Conservation (phyloP, 306 rosid genomes). For the Lathyrus oleraceus region DNA sequence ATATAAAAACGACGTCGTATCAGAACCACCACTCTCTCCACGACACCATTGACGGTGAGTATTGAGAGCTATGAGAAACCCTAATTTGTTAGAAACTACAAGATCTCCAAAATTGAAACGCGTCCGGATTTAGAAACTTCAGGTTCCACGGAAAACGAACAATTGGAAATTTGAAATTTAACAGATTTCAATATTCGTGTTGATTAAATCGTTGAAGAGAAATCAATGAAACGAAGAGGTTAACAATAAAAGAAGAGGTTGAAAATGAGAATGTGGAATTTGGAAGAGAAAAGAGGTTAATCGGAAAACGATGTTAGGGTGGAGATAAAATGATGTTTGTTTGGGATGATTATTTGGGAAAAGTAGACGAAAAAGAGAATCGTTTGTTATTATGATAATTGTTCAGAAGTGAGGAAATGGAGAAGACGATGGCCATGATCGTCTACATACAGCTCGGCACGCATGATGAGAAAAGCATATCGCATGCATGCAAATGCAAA, state of each 20-base stretch:
- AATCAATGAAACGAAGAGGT: neutral
- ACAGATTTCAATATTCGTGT: neutral
- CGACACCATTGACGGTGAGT: conserved; percentile 42
- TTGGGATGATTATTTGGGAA: neutral
- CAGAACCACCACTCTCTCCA: conserved; percentile 38
- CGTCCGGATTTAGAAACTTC: neutral
- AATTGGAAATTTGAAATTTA: neutral
- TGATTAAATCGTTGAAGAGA: neutral
- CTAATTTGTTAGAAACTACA: conserved; percentile 5
- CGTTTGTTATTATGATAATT: neutral
- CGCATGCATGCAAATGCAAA: conserved; percentile 16
- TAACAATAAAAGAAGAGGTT: neutral
- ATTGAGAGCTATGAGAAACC: conserved; percentile 37
- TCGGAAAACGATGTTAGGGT: neutral
- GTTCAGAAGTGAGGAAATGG: neutral
- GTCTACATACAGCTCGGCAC: neutral
- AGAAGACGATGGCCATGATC: conserved; percentile 13
- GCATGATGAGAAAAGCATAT: neutral
- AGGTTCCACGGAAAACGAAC: neutral
- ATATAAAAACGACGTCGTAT: conserved; percentile 18
- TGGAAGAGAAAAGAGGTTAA: neutral
- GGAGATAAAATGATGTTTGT: neutral
- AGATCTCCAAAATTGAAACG: conserved; percentile 13
- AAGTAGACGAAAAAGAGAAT: neutral
- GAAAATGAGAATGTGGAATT: neutral